Conservation (phyloP, 805 yeast species). For the Debaryomyces castellii region DNA sequence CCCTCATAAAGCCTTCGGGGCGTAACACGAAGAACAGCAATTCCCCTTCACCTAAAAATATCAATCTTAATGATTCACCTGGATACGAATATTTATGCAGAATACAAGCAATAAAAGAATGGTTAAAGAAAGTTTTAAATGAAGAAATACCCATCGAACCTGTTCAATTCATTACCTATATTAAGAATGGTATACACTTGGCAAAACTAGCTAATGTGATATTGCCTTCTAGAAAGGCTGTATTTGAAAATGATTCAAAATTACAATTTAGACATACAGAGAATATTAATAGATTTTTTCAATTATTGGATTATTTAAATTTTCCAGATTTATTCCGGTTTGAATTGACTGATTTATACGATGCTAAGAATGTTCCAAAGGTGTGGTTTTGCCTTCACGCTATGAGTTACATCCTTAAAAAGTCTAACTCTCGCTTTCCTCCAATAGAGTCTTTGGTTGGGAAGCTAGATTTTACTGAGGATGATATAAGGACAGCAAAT, state of each 20-base stretch:
- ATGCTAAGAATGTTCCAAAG: slow-evolving; percentile 87
- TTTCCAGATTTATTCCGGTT: slow-evolving; percentile 88
- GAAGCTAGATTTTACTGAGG: slow-evolving; percentile 58
- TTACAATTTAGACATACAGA: slow-evolving; percentile 90
- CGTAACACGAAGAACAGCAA: slow-evolving; percentile 6
- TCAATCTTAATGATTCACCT: slow-evolving; percentile 29
- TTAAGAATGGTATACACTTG: slow-evolving; percentile 81
- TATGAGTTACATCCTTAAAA: slow-evolving; percentile 67
- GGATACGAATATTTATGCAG: slow-evolving; percentile 79
- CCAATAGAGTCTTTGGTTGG: slow-evolving; percentile 63
- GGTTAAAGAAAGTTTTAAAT: slow-evolving; percentile 67
- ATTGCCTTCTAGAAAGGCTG: slow-evolving; percentile 60
- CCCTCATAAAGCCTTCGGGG: neutral
- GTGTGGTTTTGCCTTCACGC: slow-evolving; percentile 94
- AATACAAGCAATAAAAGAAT: slow-evolving; percentile 74
- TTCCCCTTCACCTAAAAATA: slow-evolving; percentile 26
- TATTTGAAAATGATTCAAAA: slow-evolving; percentile 52
- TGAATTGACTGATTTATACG: slow-evolving; percentile 90
- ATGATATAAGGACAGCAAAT: slow-evolving; percentile 69
- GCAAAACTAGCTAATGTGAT: slow-evolving; percentile 77
- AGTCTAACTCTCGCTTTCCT: slow-evolving; percentile 54
- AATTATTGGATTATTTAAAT: slow-evolving; percentile 62
- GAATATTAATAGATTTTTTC: slow-evolving; percentile 82
- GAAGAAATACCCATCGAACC: slow-evolving; percentile 57
- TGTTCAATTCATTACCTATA: slow-evolving; percentile 57